Percentiles rank a stretch among this genome's conserved stretches.
Conservation (phyloP, 352 stramenopile genomes). For the Phytopythium kandeliae region DNA sequence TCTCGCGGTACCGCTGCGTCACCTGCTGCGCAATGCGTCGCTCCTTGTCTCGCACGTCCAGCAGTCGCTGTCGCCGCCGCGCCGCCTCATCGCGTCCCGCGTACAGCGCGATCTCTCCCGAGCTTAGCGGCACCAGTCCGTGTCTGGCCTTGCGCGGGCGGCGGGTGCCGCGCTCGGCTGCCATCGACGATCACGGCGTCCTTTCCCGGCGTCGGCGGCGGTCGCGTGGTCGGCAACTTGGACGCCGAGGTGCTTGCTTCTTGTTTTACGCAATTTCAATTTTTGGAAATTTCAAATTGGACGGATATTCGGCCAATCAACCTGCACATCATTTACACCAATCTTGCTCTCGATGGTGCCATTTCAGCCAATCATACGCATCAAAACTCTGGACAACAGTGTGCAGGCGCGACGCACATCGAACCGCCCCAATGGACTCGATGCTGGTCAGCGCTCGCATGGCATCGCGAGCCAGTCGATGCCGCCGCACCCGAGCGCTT, state of each 20-base stretch:
- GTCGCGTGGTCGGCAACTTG: neutral
- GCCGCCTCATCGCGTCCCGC: constrained; percentile 46
- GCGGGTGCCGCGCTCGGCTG: constrained; percentile 11
- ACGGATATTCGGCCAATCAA: no score
- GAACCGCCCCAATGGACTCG: no score
- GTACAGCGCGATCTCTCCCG: constrained; percentile 55
- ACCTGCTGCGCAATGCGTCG: constrained; percentile 55
- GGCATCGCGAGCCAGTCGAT: no score
- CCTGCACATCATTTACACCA: no score
- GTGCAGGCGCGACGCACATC: no score
- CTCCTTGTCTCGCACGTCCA: constrained; percentile 57
- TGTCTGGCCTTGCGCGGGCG: constrained; percentile 9
- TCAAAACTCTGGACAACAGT: no score
- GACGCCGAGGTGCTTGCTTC: neutral
- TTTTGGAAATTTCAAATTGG: neutral
- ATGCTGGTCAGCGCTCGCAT: no score
- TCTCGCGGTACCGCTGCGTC: constrained; percentile 65
- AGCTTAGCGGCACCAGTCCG: constrained; percentile 57
- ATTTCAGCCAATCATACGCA: no score
- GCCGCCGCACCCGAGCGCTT: no score
- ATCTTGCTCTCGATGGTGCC: no score
- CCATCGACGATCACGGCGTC: constrained; percentile 6
- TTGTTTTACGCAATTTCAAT: neutral
- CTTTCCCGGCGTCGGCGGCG: neutral
- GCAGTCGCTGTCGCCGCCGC: constrained; percentile 38